Conservation (phyloP, 2,329 filamentous ascomycete genomes). For the Fusarium chaquense region DNA sequence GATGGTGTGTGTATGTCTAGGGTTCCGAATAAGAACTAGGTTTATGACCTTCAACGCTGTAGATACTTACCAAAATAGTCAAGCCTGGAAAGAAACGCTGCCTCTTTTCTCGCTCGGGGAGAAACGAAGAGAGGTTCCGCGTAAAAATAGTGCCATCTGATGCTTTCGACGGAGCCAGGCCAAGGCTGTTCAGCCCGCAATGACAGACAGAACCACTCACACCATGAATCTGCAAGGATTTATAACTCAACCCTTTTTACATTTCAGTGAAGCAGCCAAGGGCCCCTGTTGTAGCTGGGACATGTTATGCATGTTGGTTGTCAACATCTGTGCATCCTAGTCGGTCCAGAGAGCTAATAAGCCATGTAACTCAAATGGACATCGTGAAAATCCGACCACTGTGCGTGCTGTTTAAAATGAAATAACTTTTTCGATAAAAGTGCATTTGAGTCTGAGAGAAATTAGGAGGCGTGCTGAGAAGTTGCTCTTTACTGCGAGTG, state of each 20-base stretch:
- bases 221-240: background rate
- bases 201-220: no score
- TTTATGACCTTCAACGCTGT: background rate
- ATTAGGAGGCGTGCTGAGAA: background rate
- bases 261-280: background rate
- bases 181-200: background rate
- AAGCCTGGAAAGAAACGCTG: background rate
- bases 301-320: slow-evolving; percentile 21
- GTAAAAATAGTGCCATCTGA: background rate
- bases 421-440: background rate
- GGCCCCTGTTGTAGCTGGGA: background rate
- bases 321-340: background rate
- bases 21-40: background rate
- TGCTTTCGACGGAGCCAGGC: background rate
- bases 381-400: background rate
- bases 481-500: background rate
- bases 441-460: background rate
- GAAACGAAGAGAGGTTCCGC: background rate
- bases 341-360: background rate
- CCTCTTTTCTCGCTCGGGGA: background rate
- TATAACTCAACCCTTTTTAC: background rate
- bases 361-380: background rate
- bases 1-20: background rate
- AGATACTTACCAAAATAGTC: background rate
- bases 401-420: background rate